Percentiles rank a stretch among this genome's conserved stretches.
Conservation (phyloP, 805 yeast species). For the Nakazawaea peltata region DNA sequence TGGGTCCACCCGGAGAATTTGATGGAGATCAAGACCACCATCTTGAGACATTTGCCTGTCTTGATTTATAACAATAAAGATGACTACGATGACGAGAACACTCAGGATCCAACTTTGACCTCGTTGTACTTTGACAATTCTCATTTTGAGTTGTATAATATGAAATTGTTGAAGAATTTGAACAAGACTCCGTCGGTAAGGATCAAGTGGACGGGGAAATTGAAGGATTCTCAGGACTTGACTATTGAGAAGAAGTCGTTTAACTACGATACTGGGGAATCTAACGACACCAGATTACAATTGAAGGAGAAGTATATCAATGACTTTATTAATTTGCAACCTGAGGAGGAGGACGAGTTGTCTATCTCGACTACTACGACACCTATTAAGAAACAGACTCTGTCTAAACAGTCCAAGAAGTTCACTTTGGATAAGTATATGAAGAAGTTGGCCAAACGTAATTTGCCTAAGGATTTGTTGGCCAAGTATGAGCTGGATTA, state of each 20-base stretch:
- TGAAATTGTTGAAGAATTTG: conserved; percentile 60
- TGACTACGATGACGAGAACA: conserved; percentile 35
- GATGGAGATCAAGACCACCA: conserved; percentile 96
- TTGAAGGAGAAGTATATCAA: conserved; percentile 79
- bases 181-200: conserved; percentile 68
- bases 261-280: conserved; percentile 38
- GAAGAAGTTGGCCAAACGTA: conserved; percentile 55
- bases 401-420: conserved; percentile 11
- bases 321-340: conserved; percentile 40
- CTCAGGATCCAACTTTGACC: conserved; percentile 75
- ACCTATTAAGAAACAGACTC: too few species aligned
- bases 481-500: conserved; percentile 48
- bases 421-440: conserved; percentile 37
- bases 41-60: conserved; percentile 88
- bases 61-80: conserved; percentile 58
- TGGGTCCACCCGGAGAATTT: conserved; percentile 97
- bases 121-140: conserved; percentile 83
- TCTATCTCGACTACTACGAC: conserved; percentile 16
- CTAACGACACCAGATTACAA: conserved; percentile 52
- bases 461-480: conserved; percentile 43
- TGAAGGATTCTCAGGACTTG: conserved; percentile 59
- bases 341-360: conserved; percentile 12
- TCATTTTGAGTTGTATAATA: conserved; percentile 77
- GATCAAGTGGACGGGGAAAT: conserved; percentile 85
- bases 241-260: conserved; percentile 73